These are phyloP conservation scores for Nematocida major DNA, from an alignment of 371 early-diverging fungal genomes.

Conservation along the genomic window DNA sequence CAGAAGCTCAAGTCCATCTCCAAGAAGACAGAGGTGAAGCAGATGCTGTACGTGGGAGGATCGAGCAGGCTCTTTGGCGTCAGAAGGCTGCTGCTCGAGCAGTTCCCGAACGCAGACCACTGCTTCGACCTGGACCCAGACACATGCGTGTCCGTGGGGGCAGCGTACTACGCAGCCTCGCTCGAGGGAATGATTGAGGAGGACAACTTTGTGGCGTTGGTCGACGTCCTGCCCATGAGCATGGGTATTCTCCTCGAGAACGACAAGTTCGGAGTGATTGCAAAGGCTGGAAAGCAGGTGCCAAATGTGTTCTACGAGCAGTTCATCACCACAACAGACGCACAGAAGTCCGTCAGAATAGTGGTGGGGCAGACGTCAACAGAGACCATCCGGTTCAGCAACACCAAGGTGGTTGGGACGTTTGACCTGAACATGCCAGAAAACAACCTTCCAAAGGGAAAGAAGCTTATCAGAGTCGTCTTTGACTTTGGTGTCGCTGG, in stretches of 20 bases:
- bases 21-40: conserved; percentile 75
- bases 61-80: conserved; percentile 98
- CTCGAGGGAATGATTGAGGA: conserved; percentile 69
- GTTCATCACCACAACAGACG: conserved; percentile 61
- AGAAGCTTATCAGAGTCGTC: conserved; percentile 38
- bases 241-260: conserved; percentile 59
- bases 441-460: conserved; percentile 34
- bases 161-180: conserved; percentile 89
- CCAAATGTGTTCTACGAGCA: conserved; percentile 53
- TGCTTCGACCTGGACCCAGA: conserved; percentile 92
- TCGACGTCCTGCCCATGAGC: conserved; percentile 60
- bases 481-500: conserved; percentile 47
- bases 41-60: conserved; percentile 95
- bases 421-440: conserved; percentile 42
- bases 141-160: conserved; percentile 92
- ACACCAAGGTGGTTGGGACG: conserved; percentile 37
- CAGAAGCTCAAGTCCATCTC: conserved; percentile 38
- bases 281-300: conserved; percentile 51
- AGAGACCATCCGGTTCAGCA: conserved; percentile 26
- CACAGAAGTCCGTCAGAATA: conserved; percentile 60
- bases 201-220: conserved; percentile 37
- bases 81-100: conserved; percentile 84
- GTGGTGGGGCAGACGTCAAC: conserved; percentile 50
- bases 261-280: conserved; percentile 54
- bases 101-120: conserved; percentile 89